A percentile compares a stretch with the other conserved stretches of the same genome.
These are phyloP conservation scores for Fusarium beomiforme DNA, from an alignment of 2,329 filamentous ascomycete genomes.

Conservation along the genomic window DNA sequence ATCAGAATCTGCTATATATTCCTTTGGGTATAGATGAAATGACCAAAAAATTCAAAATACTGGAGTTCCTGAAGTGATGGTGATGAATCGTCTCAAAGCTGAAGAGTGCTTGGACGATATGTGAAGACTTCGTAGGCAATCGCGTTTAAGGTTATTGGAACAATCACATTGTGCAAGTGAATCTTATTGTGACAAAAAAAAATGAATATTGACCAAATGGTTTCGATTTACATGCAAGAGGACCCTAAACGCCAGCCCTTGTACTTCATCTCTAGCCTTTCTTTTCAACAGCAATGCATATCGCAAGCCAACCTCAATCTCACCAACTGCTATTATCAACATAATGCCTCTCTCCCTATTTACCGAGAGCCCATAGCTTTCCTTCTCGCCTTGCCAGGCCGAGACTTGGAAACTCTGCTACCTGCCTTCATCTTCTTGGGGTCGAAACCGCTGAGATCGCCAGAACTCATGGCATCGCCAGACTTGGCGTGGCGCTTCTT, in stretches of 20 bases:
- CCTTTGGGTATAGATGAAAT: constrained; percentile 51
- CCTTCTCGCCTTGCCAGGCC: constrained; percentile 63
- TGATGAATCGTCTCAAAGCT: neutral
- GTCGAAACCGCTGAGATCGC: constrained; percentile 83
- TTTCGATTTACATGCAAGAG: constrained; percentile 40
- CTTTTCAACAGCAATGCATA: constrained; percentile 34
- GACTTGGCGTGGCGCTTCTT: constrained; percentile 95
- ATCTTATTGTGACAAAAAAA: constrained; percentile 20
- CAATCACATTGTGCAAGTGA: neutral
- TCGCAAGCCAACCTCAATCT: neutral
- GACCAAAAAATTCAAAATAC: constrained; percentile 44
- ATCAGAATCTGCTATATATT: constrained; percentile 49
- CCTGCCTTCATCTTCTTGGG: constrained; percentile 82
- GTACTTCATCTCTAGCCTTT: constrained; percentile 37
- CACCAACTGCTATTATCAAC: constrained; percentile 9
- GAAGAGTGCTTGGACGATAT: neutral
- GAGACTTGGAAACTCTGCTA: constrained; percentile 53
- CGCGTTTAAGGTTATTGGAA: neutral
- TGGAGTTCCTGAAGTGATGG: neutral
- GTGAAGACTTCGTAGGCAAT: neutral
- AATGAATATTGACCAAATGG: constrained; percentile 33
- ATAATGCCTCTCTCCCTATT: neutral
- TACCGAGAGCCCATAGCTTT: constrained; percentile 52
- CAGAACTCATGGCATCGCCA: constrained; percentile 84
- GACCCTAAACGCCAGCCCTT: constrained; percentile 41